These are phyloP conservation scores for Vararia minispora DNA, from an alignment of 768 basidiomycete genomes.

Conservation along the genomic window DNA sequence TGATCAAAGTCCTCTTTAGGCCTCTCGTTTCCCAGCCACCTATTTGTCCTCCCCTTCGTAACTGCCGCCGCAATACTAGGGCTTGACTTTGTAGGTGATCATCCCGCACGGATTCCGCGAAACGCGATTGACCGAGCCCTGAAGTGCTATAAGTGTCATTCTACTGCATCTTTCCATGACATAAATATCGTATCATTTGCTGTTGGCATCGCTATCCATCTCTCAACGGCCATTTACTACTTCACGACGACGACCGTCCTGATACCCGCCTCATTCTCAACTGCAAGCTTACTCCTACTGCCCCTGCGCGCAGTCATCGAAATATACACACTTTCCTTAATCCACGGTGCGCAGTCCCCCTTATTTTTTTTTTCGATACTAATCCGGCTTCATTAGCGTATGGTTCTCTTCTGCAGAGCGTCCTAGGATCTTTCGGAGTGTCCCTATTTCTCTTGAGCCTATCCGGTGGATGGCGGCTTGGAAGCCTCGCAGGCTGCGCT, in stretches of 20 bases:
- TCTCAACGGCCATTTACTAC: slow-evolving; percentile 11
- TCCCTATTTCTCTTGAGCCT: slow-evolving; percentile 14
- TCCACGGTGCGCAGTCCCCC: slow-evolving; percentile 4
- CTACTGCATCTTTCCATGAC: slow-evolving; percentile 2
- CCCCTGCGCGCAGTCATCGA: slow-evolving; percentile 4
- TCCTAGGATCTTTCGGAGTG: slow-evolving; percentile 15
- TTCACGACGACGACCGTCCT: background rate
- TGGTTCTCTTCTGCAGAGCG: slow-evolving; percentile 19
- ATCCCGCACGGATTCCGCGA: background rate
- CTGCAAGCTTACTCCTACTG: slow-evolving; percentile 12
- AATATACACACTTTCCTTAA: slow-evolving; percentile 5
- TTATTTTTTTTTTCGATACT: background rate
- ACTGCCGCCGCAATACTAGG: background rate
- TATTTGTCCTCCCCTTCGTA: background rate
- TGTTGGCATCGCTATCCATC: slow-evolving; percentile 15
- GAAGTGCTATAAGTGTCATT: slow-evolving; percentile 13
- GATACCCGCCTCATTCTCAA: slow-evolving; percentile 15
- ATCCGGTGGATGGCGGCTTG: slow-evolving; percentile 5
- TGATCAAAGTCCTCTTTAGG: background rate
- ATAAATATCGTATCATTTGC: slow-evolving; percentile 13
- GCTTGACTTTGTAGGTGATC: slow-evolving; percentile 11
- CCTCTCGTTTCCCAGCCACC: background rate
- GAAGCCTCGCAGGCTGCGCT: slow-evolving; percentile 14
- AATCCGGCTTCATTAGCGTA: slow-evolving; percentile 17
- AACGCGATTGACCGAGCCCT: background rate